Base-by-base conservation (phyloP, 1,284 basidiomycete species). In the Bondarzewia mesenterica region DNA sequence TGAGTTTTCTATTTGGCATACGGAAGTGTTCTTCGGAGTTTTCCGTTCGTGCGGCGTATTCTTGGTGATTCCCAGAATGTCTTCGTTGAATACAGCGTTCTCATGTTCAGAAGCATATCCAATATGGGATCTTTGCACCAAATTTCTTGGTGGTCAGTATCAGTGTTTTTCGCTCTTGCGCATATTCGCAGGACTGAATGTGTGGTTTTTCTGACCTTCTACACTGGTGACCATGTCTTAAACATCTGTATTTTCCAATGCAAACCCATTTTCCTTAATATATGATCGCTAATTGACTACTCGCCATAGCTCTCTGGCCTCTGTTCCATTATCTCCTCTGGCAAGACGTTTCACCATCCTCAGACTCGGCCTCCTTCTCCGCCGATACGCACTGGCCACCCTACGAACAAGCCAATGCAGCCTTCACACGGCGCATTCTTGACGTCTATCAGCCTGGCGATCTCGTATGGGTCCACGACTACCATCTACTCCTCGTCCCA, bases 241-340 rank as follows among this genome's bases (percentile, higher is more conserved):
- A 35, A 8, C 32, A n/a, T 35, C 32, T n/a, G n/a, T 35, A 8
- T n/a, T n/a, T 35, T 35, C 32, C 32, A 35, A 8, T n/a, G 8
- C 32, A 8, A 35, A 35, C 32, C 38, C 36, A 35, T 22, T 4
- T 14, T 12, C 22, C 5, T 43, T 16, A n/a, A 43, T 43, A 16
- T 22, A 12, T 7, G 18, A 7, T n/a, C n/a, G 29, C 29, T 32
- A 10, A 32, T n/a, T 32, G 29, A 32, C 6, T 32, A n/a, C 10
- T 32, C 6, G 29, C 26, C 15, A 16, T 58, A 91, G 89, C 87
- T 32, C 81, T 99, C 45, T 99, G 95, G 95, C 96, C 95, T 0
- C 73, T 98, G 23, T 96, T 99, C 78, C 96, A 99, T 71, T 99
- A 99, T 65, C 79, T 99, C 50, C 84, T 97, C 49, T 97, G 93